phyloP scores from a whole-genome alignment of 1,284 basidiomycete species.

The Cryptococcus sp. region DNA sequence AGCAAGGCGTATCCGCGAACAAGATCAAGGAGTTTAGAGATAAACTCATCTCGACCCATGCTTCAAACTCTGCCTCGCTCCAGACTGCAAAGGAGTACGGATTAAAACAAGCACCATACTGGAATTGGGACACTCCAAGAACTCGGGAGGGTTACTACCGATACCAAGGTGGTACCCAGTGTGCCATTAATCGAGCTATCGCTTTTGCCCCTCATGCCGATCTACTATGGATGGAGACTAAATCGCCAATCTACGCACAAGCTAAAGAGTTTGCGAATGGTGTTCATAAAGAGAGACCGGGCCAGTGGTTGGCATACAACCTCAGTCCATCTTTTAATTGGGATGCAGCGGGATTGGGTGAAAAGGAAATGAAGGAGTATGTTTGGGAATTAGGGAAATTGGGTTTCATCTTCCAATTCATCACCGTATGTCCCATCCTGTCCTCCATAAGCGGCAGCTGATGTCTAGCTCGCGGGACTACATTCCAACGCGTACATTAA shows the following conservation, averaged over 20 bases:
- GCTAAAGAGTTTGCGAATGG: constrained; percentile 89
- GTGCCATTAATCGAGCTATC: constrained; percentile 85
- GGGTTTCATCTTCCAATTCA: constrained; percentile 80
- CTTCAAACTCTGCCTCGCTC: constrained; percentile 67
- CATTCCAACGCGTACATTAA: constrained; percentile 98
- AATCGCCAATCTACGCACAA: constrained; percentile 89
- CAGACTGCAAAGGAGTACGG: constrained; percentile 76
- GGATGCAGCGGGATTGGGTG: constrained; percentile 76
- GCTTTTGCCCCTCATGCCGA: constrained; percentile 94
- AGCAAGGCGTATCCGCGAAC: constrained; percentile 54
- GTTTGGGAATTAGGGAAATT: constrained; percentile 68
- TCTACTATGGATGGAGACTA: constrained; percentile 96
- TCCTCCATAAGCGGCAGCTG: constrained; percentile 1
- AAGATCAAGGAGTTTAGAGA: constrained; percentile 42
- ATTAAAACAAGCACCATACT: constrained; percentile 60
- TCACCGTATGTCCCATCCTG: constrained; percentile 64
- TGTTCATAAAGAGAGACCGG: constrained; percentile 72
- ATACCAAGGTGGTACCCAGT: constrained; percentile 93
- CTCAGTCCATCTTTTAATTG: constrained; percentile 85
- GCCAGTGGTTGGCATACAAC: constrained; percentile 94
- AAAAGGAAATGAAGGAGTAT: constrained; percentile 81
- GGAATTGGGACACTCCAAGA: constrained; percentile 91
- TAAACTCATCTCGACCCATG: constrained; percentile 46
- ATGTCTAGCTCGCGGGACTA: constrained; percentile 75
- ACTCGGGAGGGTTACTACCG: constrained; percentile 90